Conservation (phyloP, 306 rosid species). For the Glycine tomentella region DNA sequence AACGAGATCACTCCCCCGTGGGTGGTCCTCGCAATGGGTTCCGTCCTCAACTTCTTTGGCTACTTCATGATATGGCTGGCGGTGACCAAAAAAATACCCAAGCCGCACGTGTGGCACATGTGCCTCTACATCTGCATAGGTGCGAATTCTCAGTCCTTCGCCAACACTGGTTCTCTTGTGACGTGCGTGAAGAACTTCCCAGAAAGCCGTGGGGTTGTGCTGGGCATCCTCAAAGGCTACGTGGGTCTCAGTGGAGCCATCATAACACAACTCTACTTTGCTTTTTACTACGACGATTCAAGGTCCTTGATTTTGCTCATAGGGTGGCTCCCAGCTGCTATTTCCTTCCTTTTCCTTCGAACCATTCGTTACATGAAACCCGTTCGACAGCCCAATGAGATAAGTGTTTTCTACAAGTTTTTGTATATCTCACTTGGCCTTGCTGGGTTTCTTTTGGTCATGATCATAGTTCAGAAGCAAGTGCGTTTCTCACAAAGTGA, state of each 20-base stretch:
- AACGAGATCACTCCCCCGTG: constrained; percentile 85
- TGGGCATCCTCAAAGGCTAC: constrained; percentile 73
- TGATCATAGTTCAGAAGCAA: constrained; percentile 60
- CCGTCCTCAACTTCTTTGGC: constrained; percentile 67
- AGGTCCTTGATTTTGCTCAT: constrained; percentile 64
- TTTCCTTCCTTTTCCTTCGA: constrained; percentile 61
- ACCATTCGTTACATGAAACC: constrained; percentile 62
- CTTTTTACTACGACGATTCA: constrained; percentile 62
- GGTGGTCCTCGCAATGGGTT: constrained; percentile 59
- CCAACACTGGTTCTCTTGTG: constrained; percentile 78
- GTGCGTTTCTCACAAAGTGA: constrained; percentile 51
- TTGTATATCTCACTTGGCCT: constrained; percentile 66
- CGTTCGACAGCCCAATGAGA: constrained; percentile 51
- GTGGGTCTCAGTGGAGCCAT: constrained; percentile 82
- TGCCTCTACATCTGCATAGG: constrained; percentile 72
- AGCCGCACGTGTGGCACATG: constrained; percentile 73
- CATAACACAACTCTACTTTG: constrained; percentile 67
- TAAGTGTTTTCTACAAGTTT: constrained; percentile 64
- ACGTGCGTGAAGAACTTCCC: constrained; percentile 85
- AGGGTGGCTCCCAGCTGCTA: constrained; percentile 77
- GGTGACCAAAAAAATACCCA: constrained; percentile 49
- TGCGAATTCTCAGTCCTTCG: constrained; percentile 73
- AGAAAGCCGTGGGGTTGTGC: constrained; percentile 61
- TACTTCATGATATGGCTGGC: constrained; percentile 88
- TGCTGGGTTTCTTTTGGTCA: constrained; percentile 65